Evolutionary conservation across 1,139 yeast genomes (phyloP).

Genomic region (Candida sp.): DNA sequence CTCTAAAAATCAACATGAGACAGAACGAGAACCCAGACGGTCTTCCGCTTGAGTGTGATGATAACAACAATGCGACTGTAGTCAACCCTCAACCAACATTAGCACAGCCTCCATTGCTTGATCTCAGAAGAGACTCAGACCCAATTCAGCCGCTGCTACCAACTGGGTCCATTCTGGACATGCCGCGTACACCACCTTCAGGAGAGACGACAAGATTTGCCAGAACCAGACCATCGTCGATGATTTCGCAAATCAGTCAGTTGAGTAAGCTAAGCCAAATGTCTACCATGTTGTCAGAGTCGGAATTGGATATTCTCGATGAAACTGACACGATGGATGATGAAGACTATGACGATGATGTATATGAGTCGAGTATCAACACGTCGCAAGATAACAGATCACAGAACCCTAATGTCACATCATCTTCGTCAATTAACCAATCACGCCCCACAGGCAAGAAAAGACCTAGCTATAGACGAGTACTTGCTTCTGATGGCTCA

Average conservation of each 20-base stretch:
- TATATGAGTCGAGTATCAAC: slow-evolving; percentile 36
- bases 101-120: background rate
- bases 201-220: slow-evolving; percentile 10
- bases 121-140: slow-evolving; percentile 1
- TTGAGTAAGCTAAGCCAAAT: slow-evolving; percentile 60
- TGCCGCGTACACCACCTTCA: slow-evolving; percentile 15
- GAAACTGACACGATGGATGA: slow-evolving; percentile 53
- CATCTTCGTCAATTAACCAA: background rate
- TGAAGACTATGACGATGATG: slow-evolving; percentile 40
- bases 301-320: slow-evolving; percentile 46
- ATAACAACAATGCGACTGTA: background rate
- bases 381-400: slow-evolving; percentile 25
- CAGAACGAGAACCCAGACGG: slow-evolving; percentile 8
- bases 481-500: slow-evolving; percentile 43
- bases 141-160: background rate
- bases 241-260: slow-evolving; percentile 66
- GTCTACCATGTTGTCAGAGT: slow-evolving; percentile 53
- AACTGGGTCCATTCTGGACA: background rate
- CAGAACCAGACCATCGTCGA: slow-evolving; percentile 63
- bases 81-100: background rate
- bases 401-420: slow-evolving; percentile 7
- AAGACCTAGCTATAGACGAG: slow-evolving; percentile 39
- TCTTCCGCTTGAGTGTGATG: background rate
- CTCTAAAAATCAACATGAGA: slow-evolving; percentile 6
- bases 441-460: slow-evolving; percentile 15